These are phyloP conservation scores for Amylostereum areolatum DNA, from an alignment of 1,284 basidiomycete genomes.

Conservation along the genomic window DNA sequence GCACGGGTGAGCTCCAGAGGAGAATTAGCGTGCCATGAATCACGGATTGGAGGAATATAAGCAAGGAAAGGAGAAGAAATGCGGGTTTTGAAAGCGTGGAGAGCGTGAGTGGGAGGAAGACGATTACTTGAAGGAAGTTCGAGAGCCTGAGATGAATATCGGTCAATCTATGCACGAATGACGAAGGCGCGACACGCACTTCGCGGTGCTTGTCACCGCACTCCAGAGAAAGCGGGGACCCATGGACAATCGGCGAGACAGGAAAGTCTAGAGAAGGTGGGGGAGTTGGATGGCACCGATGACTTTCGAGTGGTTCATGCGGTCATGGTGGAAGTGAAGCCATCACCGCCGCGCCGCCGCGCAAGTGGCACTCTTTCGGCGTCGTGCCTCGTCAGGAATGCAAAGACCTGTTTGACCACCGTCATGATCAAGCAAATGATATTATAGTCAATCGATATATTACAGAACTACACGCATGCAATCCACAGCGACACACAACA, in stretches of 20 bases:
- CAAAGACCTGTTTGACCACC: no score
- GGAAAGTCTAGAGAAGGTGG: no score
- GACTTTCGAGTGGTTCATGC: no score
- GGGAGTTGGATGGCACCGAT: no score
- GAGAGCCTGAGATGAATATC: constrained; percentile 45
- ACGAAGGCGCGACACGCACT: constrained; percentile 30
- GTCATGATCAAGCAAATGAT: no score
- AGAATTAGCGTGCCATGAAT: constrained; percentile 69
- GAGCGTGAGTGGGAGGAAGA: constrained; percentile 78
- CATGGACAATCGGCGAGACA: constrained; percentile 17
- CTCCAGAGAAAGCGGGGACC: constrained; percentile 63
- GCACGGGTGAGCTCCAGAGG: constrained; percentile 57
- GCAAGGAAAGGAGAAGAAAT: constrained; percentile 75
- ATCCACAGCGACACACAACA: no score
- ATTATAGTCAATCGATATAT: no score
- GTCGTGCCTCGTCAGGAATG: no score
- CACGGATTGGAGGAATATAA: constrained; percentile 68
- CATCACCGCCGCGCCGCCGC: no score
- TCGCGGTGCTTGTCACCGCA: constrained; percentile 57
- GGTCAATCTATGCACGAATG: constrained; percentile 1
- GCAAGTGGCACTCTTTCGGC: no score
- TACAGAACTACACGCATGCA: no score
- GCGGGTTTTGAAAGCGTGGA: constrained; percentile 75
- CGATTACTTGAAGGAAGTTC: constrained; percentile 72
- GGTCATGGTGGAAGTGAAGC: no score